phyloP scores from a whole-genome alignment of 1,284 basidiomycete species.

The Malassezia psittaci region DNA sequence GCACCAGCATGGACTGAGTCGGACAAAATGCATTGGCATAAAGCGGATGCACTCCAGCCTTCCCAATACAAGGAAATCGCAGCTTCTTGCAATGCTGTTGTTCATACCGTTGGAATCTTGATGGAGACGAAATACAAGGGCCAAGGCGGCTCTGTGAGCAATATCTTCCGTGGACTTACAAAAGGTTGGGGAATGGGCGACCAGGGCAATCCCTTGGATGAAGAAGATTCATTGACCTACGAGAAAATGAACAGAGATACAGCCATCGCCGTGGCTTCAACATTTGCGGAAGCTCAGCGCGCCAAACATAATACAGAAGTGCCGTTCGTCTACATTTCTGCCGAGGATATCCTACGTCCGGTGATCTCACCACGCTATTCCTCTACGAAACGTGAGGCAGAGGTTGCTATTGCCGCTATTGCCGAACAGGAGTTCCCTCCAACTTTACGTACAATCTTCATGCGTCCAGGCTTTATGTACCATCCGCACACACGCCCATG shows the following conservation, averaged over 20 bases:
- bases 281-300: slow-evolving; percentile 24
- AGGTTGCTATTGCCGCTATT: slow-evolving; percentile 54
- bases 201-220: slow-evolving; percentile 41
- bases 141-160: slow-evolving; percentile 49
- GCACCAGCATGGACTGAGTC: slow-evolving; percentile 67
- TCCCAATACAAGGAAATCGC: slow-evolving; percentile 63
- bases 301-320: neutral
- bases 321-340: slow-evolving; percentile 85
- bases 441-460: slow-evolving; percentile 10
- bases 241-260: slow-evolving; percentile 76
- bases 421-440: slow-evolving; percentile 7
- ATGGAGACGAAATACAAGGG: slow-evolving; percentile 68
- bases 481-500: slow-evolving; percentile 83
- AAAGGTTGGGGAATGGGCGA: slow-evolving; percentile 49
- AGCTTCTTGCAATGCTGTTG: slow-evolving; percentile 62
- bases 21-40: slow-evolving; percentile 30
- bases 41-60: slow-evolving; percentile 59
- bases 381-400: slow-evolving; percentile 78
- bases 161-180: slow-evolving; percentile 26
- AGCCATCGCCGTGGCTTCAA: slow-evolving; percentile 41
- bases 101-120: slow-evolving; percentile 88
- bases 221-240: slow-evolving; percentile 52
- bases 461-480: slow-evolving; percentile 63
- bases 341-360: slow-evolving; percentile 82
- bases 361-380: slow-evolving; percentile 75